These are phyloP conservation scores for Gliomastix tumulicola DNA, from an alignment of 2,329 filamentous ascomycete species.

Conservation along the genomic window DNA sequence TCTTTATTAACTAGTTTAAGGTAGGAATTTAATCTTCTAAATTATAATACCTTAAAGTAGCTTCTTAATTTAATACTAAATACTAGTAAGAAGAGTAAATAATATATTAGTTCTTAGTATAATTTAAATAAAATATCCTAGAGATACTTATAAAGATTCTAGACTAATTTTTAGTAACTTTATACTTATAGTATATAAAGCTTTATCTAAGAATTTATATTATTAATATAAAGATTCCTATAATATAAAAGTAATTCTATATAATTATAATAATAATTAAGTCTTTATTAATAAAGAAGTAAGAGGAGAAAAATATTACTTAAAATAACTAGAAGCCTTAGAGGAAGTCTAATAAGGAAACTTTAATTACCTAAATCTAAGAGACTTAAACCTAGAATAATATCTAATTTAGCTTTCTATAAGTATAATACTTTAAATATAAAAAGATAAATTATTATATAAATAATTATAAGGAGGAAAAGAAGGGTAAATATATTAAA, in stretches of 20 bases:
- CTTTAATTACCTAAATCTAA: constrained; percentile 1
- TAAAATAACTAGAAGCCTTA: constrained; percentile 1
- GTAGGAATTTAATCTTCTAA: too few species aligned
- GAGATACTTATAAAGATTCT: background rate
- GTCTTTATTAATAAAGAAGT: background rate
- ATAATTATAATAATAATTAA: constrained; percentile 1
- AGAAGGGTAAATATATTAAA: too few species aligned
- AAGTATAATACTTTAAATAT: constrained; percentile 3
- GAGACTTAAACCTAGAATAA: background rate
- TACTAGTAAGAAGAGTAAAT: too few species aligned
- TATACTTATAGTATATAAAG: constrained; percentile 3
- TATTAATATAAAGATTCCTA: too few species aligned
- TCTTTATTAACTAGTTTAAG: too few species aligned
- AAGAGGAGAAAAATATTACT: background rate
- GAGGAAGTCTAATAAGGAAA: background rate
- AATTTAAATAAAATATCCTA: background rate
- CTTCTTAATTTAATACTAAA: too few species aligned
- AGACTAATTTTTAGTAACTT: constrained; percentile 1
- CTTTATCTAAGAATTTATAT: background rate
- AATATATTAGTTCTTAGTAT: constrained; percentile 1
- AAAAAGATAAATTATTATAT: background rate
- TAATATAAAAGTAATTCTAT: background rate
- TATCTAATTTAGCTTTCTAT: background rate
- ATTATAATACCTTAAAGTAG: too few species aligned
- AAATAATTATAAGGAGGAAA: constrained; percentile 1